Evolutionary conservation across 495 filamentous ascomycete species (phyloP).

Genomic region (Bacidia gigantensis): DNA sequence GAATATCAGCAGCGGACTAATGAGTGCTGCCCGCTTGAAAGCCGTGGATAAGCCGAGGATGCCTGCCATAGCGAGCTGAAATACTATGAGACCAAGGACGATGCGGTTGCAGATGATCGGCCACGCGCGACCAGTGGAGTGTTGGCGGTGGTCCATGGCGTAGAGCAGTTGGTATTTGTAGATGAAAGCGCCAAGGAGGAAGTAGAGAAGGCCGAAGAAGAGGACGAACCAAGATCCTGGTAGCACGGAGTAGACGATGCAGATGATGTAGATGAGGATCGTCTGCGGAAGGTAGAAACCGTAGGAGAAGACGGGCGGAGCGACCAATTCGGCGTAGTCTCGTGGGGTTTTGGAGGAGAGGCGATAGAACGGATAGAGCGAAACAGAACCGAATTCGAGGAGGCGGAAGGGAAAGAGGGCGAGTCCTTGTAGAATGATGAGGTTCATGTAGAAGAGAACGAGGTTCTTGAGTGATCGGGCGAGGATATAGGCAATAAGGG

Average conservation of each 20-base stretch:
- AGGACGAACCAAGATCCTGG: slow-evolving; percentile 71
- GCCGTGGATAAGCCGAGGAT: slow-evolving; percentile 62
- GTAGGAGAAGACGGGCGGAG: slow-evolving; percentile 84
- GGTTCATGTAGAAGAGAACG: slow-evolving; percentile 79
- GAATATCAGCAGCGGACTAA: slow-evolving; percentile 59
- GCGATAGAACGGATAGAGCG: slow-evolving; percentile 67
- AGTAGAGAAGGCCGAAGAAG: slow-evolving; percentile 74
- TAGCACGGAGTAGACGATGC: slow-evolving; percentile 84
- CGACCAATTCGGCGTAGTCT: slow-evolving; percentile 72
- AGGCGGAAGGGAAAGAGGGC: slow-evolving; percentile 89
- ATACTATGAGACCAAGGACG: slow-evolving; percentile 68
- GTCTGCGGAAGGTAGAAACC: slow-evolving; percentile 91
- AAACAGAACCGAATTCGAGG: slow-evolving; percentile 75
- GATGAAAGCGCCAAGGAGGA: slow-evolving; percentile 75
- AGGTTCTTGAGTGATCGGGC: slow-evolving; percentile 61
- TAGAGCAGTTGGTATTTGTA: slow-evolving; percentile 98
- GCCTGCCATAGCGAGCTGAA: slow-evolving; percentile 83
- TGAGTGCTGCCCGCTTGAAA: slow-evolving; percentile 52
- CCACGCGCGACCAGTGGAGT: slow-evolving; percentile 90
- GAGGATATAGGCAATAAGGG: slow-evolving; percentile 59
- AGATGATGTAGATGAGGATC: slow-evolving; percentile 83
- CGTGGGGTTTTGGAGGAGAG: slow-evolving; percentile 77
- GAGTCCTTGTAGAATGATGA: slow-evolving; percentile 84
- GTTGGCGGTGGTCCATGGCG: slow-evolving; percentile 94
- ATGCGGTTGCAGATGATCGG: slow-evolving; percentile 86